Conservation (phyloP, 306 rosid species). For the Acacia crassicarpa region DNA sequence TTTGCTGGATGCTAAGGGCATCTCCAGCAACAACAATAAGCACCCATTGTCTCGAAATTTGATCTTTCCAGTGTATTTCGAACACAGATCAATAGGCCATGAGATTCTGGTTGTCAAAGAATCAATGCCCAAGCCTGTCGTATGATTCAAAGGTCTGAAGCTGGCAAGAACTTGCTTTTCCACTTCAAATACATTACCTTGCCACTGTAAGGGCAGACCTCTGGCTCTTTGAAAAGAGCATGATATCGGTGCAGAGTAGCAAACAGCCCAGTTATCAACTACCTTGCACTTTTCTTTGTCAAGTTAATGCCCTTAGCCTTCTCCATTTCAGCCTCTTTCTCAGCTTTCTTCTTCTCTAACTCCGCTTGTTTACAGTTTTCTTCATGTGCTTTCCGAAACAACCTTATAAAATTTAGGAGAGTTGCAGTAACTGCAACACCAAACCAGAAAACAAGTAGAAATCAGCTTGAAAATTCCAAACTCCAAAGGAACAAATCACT, state of each 20-base stretch:
- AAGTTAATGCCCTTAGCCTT: constrained; percentile 66
- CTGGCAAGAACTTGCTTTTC: constrained; percentile 24
- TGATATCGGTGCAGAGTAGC: constrained; percentile 37
- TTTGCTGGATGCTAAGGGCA: constrained; percentile 34
- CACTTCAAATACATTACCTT: constrained; percentile 25
- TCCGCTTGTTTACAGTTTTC: constrained; percentile 91
- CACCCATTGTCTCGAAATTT: constrained; percentile 27
- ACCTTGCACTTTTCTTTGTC: constrained; percentile 56
- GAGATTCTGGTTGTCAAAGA: constrained; percentile 24
- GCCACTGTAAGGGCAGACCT: constrained; percentile 38
- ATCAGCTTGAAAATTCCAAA: constrained; percentile 29
- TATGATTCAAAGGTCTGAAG: constrained; percentile 20
- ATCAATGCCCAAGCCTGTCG: constrained; percentile 35
- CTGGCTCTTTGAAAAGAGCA: constrained; percentile 42
- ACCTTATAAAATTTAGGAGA: constrained; percentile 72
- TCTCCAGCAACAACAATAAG: constrained; percentile 15
- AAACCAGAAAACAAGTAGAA: constrained; percentile 30
- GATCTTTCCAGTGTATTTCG: constrained; percentile 33
- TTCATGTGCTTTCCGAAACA: constrained; percentile 91
- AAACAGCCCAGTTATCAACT: constrained; percentile 41
- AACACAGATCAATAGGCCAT: constrained; percentile 24
- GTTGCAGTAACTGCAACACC: constrained; percentile 75
- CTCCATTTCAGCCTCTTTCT: constrained; percentile 87
- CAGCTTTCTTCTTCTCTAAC: constrained; percentile 84
- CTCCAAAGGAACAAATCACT: constrained; percentile 22